These are phyloP conservation scores for Cairneyella variabilis DNA, from an alignment of 495 filamentous ascomycete genomes.

Conservation along the genomic window DNA sequence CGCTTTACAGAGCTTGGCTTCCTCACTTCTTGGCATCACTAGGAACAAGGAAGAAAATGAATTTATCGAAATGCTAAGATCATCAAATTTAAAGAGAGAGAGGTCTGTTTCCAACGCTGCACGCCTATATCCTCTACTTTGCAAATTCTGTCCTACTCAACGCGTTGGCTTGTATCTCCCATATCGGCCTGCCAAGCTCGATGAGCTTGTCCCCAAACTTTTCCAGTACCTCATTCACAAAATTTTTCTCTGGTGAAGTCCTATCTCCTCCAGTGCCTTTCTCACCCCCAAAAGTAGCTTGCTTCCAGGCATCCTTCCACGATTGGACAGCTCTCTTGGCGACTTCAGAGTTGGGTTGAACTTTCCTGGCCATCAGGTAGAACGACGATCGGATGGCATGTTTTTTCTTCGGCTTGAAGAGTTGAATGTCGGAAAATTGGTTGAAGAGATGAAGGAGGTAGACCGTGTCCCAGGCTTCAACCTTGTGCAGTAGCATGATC, in stretches of 20 bases:
- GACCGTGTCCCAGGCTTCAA: conserved; percentile 39
- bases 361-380: conserved; percentile 49
- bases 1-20: too few species aligned
- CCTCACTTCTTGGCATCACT: too few species aligned
- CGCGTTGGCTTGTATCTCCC: not conserved
- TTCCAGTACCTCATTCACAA: not conserved
- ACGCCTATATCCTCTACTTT: too few species aligned
- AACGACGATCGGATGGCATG: conserved; percentile 48
- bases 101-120: too few species aligned
- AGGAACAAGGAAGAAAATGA: too few species aligned
- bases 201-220: not conserved
- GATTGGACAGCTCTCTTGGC: conserved; percentile 32
- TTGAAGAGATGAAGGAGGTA: conserved; percentile 36
- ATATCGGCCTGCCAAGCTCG: not conserved
- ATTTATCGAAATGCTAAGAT: too few species aligned
- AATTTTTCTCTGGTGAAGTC: not conserved
- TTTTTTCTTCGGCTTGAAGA: conserved; percentile 42
- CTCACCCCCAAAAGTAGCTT: conserved; percentile 38
- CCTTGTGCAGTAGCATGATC: conserved; percentile 47
- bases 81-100: too few species aligned
- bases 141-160: not conserved
- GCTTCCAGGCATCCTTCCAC: conserved; percentile 31
- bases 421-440: conserved; percentile 38
- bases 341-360: conserved; percentile 30
- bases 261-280: conserved; percentile 3